Percentiles rank a stretch among this genome's conserved stretches.
Evolutionary conservation across 2,329 filamentous ascomycete genomes (phyloP).

Genomic region (Metarhizium robertsii): DNA sequence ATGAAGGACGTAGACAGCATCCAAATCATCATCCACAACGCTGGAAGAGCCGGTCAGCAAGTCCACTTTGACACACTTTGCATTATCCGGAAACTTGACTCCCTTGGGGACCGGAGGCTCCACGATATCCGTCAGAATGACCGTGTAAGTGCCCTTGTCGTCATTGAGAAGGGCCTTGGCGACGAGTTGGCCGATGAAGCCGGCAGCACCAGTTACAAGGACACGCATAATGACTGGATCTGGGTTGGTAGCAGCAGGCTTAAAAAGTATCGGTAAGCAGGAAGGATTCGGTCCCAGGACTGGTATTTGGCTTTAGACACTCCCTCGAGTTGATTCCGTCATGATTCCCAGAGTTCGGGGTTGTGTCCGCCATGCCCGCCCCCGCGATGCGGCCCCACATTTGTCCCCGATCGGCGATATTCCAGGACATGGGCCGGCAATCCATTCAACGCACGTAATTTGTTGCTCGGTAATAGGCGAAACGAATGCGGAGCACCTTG

Average conservation of each 20-base stretch:
- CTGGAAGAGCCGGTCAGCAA: slow-evolving; percentile 1
- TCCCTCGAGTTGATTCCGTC: neutral
- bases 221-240: slow-evolving; percentile 19
- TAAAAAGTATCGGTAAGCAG: no score
- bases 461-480: neutral
- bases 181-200: slow-evolving; percentile 53
- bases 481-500: neutral
- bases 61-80: slow-evolving; percentile 8
- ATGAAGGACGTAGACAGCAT: slow-evolving; percentile 48
- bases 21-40: slow-evolving; percentile 18
- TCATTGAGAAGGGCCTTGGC: slow-evolving; percentile 40
- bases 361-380: neutral
- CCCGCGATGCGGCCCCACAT: neutral
- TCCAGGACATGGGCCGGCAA: neutral
- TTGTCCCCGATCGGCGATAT: neutral
- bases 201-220: slow-evolving; percentile 48
- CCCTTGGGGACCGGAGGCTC: slow-evolving; percentile 34
- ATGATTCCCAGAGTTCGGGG: neutral
- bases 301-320: neutral
- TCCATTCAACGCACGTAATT: neutral
- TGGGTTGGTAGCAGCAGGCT: neutral
- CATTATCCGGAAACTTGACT: slow-evolving; percentile 19
- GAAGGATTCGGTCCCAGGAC: neutral
- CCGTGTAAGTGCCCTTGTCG: slow-evolving; percentile 19
- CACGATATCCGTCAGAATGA: slow-evolving; percentile 47